Conservation (phyloP, 768 basidiomycete genomes). For the Trametes maxima region DNA sequence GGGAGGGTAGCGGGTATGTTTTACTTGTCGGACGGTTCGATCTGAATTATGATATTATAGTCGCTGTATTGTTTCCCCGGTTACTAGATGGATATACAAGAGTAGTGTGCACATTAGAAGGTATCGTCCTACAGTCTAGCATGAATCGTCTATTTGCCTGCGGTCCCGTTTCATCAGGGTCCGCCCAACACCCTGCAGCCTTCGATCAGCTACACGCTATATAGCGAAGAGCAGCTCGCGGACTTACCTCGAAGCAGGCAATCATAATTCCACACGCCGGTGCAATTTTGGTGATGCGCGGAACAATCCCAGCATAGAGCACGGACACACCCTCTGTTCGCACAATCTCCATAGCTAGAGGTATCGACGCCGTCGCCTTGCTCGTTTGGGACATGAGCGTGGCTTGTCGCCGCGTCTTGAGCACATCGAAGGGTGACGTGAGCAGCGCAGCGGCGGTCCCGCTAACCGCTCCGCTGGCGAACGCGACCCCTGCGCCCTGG, state of each 20-base stretch:
- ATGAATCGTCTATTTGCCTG: constrained; percentile 21
- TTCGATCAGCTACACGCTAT: not conserved
- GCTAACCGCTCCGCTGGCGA: constrained; percentile 87
- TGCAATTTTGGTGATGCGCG: constrained; percentile 92
- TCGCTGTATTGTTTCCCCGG: constrained; percentile 18
- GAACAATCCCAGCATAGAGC: constrained; percentile 82
- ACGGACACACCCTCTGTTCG: constrained; percentile 77
- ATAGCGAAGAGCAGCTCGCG: not conserved
- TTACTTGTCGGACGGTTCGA: constrained; percentile 1
- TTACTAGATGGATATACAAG: constrained; percentile 24
- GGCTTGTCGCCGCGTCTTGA: constrained; percentile 93
- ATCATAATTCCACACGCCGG: constrained; percentile 99
- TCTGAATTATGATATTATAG: constrained; percentile 17
- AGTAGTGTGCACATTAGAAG: constrained; percentile 14
- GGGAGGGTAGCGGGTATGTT: constrained; percentile 42
- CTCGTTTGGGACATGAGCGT: constrained; percentile 61
- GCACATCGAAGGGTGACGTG: constrained; percentile 95
- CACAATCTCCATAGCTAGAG: constrained; percentile 68
- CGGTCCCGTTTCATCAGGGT: constrained; percentile 42
- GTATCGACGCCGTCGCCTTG: constrained; percentile 53
- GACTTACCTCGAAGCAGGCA: constrained; percentile 84
- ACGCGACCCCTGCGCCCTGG: constrained; percentile 70
- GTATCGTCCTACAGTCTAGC: constrained; percentile 17
- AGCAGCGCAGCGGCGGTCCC: constrained; percentile 85
- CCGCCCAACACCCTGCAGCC: constrained; percentile 57